Evolutionary conservation across 441 rosid genomes (phyloP).

Genomic region (Brassica balearica): DNA sequence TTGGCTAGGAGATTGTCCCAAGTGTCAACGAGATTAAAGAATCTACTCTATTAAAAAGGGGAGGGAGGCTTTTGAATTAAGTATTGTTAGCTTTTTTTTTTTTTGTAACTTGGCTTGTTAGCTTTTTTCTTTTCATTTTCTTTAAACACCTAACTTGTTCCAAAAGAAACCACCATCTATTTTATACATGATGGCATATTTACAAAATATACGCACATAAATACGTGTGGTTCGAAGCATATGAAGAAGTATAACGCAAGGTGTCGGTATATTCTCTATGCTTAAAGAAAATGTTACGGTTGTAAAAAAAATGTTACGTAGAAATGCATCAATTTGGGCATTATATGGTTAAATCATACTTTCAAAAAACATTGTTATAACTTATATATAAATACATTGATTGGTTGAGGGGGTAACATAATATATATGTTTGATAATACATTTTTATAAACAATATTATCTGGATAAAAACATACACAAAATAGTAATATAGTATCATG

Average conservation of each 20-base stretch:
- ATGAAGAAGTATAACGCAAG: slow-evolving; percentile 34
- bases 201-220: slow-evolving; percentile 29
- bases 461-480: not conserved
- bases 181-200: slow-evolving; percentile 24
- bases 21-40: slow-evolving; percentile 27
- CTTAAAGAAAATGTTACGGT: not conserved
- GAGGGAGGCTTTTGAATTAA: slow-evolving; percentile 18
- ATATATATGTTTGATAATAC: slow-evolving; percentile 5
- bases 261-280: slow-evolving; percentile 21
- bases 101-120: no score
- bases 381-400: not conserved
- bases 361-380: not conserved
- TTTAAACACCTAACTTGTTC: slow-evolving; percentile 32
- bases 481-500: slow-evolving; percentile 6
- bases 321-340: not conserved
- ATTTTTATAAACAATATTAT: not conserved
- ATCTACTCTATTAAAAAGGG: not conserved
- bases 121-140: not conserved
- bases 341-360: not conserved
- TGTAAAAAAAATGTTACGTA: not conserved
- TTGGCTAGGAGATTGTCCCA: slow-evolving; percentile 11
- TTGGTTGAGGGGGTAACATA: not conserved
- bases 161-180: slow-evolving; percentile 35
- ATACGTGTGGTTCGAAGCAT: slow-evolving; percentile 31
- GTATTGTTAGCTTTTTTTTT: not conserved